phyloP scores from a whole-genome alignment of 2,329 filamentous ascomycete genomes.

The Neonectria ditissima region DNA sequence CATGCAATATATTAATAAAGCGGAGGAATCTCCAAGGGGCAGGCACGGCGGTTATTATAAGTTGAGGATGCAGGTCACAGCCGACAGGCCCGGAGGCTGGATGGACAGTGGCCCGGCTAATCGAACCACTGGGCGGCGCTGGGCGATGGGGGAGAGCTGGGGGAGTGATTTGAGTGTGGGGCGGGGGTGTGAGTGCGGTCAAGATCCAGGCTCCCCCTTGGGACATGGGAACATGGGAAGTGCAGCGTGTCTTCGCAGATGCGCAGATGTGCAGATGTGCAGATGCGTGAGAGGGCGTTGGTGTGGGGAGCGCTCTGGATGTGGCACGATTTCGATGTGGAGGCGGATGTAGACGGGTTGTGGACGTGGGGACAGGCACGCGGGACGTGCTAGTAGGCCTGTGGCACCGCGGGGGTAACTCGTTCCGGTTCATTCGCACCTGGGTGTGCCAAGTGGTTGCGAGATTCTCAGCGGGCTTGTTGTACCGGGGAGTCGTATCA shows the following conservation, averaged over 20 bases:
- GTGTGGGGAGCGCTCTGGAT: constrained; percentile 6
- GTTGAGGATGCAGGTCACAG: constrained; percentile 8
- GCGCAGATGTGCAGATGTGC: neutral
- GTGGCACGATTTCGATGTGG: constrained; percentile 16
- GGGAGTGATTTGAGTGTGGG: constrained; percentile 5
- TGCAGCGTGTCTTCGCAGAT: neutral
- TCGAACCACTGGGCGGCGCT: constrained; percentile 30
- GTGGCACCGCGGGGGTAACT: constrained; percentile 12
- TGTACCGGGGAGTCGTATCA: neutral
- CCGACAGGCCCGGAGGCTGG: constrained; percentile 19
- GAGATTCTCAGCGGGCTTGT: constrained; percentile 4
- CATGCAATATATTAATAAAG: constrained; percentile 2
- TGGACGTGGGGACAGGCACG: neutral
- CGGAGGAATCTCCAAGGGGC: neutral
- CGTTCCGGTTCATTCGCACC: constrained; percentile 2
- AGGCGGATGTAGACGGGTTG: neutral
- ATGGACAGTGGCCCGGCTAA: constrained; percentile 17
- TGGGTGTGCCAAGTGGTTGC: no score
- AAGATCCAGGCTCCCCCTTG: neutral
- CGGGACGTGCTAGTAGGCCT: no score
- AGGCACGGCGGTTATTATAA: constrained; percentile 30
- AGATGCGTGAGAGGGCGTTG: neutral
- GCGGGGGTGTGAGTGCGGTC: constrained; percentile 21
- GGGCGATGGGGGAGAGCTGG: constrained; percentile 11
- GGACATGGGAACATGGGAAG: no score